Evolutionary conservation across 2,329 filamentous ascomycete genomes (phyloP), one percentile per base, ranked within the genome.

Genomic region (Colletotrichum sp.): DNA sequence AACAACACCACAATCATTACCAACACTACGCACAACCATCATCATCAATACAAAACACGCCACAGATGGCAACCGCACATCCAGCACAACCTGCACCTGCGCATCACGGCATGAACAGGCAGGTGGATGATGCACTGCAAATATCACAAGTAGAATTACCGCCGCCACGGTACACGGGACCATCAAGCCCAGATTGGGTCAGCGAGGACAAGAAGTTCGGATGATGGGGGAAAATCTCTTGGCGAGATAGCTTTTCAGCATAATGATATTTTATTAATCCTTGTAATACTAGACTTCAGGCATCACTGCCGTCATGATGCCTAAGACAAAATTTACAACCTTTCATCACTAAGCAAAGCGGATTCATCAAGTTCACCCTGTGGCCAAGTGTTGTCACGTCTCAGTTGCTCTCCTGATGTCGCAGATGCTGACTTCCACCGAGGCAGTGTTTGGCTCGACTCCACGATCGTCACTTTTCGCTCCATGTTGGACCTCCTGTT

Each of bases 81-180:
- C 73, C 73, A 8, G 26, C 12, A 7, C 69, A 72, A 18, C 69
- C 64, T 15, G 65, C 70, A 4, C 64, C 70, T 16, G 49, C 70
- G 15, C 70, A 73, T 52, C 57, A 60, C 59, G 57, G 18, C 16
- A 76, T 73, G 74, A 49, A 64, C 10, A 74, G 74, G 12, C 70
- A 74, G 59, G 63, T 76, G 7, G 74, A 76, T 5, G 74, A 76
- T 8, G 74, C 74, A 26, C 59, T 76, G 12, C 74, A 76, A 69
- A 73, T 76, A 76, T 76, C 74, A 13, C 71, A n/a, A 59, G 64
- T 76, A 60, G 74, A 76, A 65, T 21, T 76, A 55, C 74, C 74
- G 59, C 74, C 74, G 59, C 74, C 74, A 21, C 44, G 74, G 34
- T 76, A 76, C 34, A 44, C 57, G 13, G 74, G 70, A 10, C 74